Conservation (phyloP, 192 early-diverging fungal species). For the Rhizoclosmatium sp. region DNA sequence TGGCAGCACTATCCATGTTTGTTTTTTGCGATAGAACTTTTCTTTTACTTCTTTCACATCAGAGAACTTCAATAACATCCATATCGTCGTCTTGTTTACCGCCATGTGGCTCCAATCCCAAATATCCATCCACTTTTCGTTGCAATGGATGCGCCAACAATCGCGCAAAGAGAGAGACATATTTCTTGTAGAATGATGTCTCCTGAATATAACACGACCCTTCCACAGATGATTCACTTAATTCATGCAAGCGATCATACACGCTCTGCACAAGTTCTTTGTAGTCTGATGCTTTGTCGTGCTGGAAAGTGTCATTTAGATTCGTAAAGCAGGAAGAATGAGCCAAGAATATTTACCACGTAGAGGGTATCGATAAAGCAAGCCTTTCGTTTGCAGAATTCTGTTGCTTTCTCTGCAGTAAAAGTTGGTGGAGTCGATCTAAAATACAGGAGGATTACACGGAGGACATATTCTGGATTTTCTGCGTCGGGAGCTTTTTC, state of each 20-base stretch:
- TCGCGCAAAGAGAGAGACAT: constrained; percentile 12
- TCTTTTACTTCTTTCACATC: neutral
- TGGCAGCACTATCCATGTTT: neutral
- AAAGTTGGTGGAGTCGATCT: neutral
- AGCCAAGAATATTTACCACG: neutral
- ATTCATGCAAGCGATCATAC: constrained; percentile 28
- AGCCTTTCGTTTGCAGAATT: neutral
- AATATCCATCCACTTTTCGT: constrained; percentile 2
- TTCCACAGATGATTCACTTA: neutral
- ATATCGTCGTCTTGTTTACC: neutral
- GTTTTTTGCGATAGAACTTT: neutral
- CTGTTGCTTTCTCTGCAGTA: neutral
- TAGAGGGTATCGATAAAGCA: neutral
- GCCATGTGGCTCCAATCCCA: neutral
- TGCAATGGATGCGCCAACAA: constrained; percentile 20
- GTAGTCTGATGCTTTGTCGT: constrained; percentile 9
- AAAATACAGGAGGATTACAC: constrained; percentile 43
- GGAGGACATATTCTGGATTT: neutral
- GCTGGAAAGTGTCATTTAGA: neutral
- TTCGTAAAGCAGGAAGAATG: too few relatives aligned
- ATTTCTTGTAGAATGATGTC: constrained; percentile 9
- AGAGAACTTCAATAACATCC: neutral
- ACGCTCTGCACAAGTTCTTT: constrained; percentile 16
- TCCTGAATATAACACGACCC: constrained; percentile 4
- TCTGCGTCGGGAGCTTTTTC: neutral